Conservation (phyloP, 306 rosid species). For the Vigna mungo region DNA sequence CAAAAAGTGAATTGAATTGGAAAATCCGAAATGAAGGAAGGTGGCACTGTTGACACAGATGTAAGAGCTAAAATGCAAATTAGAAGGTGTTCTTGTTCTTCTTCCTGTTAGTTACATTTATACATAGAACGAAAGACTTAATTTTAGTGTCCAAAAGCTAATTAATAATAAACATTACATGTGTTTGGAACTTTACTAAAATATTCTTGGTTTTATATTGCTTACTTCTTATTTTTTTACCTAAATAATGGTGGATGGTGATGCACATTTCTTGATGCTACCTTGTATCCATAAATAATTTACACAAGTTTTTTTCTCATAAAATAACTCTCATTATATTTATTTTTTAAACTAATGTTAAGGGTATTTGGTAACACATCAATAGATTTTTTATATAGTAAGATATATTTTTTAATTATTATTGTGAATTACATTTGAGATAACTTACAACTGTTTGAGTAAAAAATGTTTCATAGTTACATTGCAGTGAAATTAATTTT, state of each 20-base stretch:
- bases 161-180: neutral
- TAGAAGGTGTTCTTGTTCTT: neutral
- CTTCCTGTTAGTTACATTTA: neutral
- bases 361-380: too few relatives aligned
- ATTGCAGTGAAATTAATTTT: too few relatives aligned
- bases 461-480: too few relatives aligned
- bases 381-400: too few relatives aligned
- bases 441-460: too few relatives aligned
- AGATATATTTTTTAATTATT: too few relatives aligned
- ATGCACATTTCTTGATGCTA: slow-evolving; percentile 20
- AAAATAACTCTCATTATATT: too few relatives aligned
- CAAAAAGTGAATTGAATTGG: neutral
- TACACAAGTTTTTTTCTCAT: neutral
- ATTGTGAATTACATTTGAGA: too few relatives aligned
- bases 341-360: too few relatives aligned
- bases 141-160: neutral
- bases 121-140: neutral
- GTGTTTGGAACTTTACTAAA: slow-evolving; percentile 29
- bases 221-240: neutral
- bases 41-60: slow-evolving; percentile 14
- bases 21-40: neutral
- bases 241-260: slow-evolving; percentile 18
- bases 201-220: slow-evolving; percentile 36
- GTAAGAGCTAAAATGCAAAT: slow-evolving; percentile 27
- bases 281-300: neutral